Evolutionary conservation across 2,329 filamentous ascomycete species (phyloP), one percentile per base, ranked within the genome.

Genomic region (Neoascochyta sp.): DNA sequence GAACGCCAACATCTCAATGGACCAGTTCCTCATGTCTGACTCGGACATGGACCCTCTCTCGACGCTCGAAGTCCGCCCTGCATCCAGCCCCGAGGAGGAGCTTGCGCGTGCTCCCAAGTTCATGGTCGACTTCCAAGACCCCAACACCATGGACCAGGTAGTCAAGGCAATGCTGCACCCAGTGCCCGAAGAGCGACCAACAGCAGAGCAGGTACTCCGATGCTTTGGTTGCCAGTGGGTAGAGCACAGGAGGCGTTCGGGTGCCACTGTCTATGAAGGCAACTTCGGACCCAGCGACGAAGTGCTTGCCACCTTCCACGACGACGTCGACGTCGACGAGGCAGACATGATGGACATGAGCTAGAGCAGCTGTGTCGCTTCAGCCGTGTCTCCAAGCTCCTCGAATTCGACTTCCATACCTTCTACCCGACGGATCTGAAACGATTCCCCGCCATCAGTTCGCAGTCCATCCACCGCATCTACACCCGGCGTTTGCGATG

Each of bases 181-280:
- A 4, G 72, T 85, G 26, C 86, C 89, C 1, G 63, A 68, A 9
- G 69, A 80, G 27, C 83, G 92, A 30, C 92, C 90, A 4, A 76
- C 74, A 1, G 76, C 87, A 14, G 74, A 83, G 29, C 76, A 93
- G 42, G 67, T 98, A 8, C 74, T 95, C 25, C 67, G 75, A 24
- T 75, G 81, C 1, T 78, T 81, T 27, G 86, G 87, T 14, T 74
- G 95, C 29, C 75, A 74, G 39, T 98, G 92, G 85, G 83, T 93
- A 17, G 76, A 80, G 32, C 68, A 71, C 28, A 80, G 88, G 41
- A 80, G 88, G 32, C 80, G 83, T 32, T 86, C 88, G 8, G 86
- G 88, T 24, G 92, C 92, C n/a, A 95, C 88, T 0, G 81, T 98
- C 30, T 98, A 85, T 50, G 92, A 98, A 66, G 92, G 92, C 41